phyloP scores from a whole-genome alignment of 2,329 filamentous ascomycete species.

The Calonectria pteridis region DNA sequence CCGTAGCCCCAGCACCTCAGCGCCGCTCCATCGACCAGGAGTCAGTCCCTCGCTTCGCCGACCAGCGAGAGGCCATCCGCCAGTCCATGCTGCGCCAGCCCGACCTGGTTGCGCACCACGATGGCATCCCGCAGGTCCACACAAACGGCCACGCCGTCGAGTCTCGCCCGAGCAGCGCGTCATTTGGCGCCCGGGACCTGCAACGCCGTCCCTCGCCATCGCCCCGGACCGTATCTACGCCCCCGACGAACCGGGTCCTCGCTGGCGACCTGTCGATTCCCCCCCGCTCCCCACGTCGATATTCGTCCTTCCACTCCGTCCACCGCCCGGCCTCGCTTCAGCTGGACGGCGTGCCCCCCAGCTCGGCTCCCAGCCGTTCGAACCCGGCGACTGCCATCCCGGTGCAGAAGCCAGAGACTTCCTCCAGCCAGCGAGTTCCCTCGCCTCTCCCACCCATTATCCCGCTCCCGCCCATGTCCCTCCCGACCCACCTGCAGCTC shows the following conservation, averaged over 20 bases:
- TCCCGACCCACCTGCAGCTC: slow-evolving; percentile 74
- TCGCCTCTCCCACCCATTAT: slow-evolving; percentile 68
- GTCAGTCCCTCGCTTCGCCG: slow-evolving; percentile 41
- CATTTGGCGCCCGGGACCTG: slow-evolving; percentile 31
- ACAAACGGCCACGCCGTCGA: slow-evolving; percentile 45
- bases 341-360: slow-evolving; percentile 48
- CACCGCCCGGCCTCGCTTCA: slow-evolving; percentile 59
- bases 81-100: slow-evolving; percentile 46
- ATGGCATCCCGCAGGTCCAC: slow-evolving; percentile 33
- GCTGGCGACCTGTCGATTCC: slow-evolving; percentile 42
- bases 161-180: slow-evolving; percentile 25
- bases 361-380: slow-evolving; percentile 36
- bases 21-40: slow-evolving; percentile 56
- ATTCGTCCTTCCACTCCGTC: slow-evolving; percentile 64
- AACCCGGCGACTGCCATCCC: slow-evolving; percentile 45
- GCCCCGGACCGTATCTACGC: slow-evolving; percentile 64
- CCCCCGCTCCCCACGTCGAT: slow-evolving; percentile 56
- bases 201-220: slow-evolving; percentile 50
- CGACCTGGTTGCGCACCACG: slow-evolving; percentile 28
- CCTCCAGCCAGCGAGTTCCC: slow-evolving; percentile 49
- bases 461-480: slow-evolving; percentile 74
- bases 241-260: slow-evolving; percentile 60
- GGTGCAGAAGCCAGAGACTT: slow-evolving; percentile 34
- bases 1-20: slow-evolving; percentile 59
- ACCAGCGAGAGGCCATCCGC: slow-evolving; percentile 48